phyloP scores from a whole-genome alignment of 768 basidiomycete genomes.

The Epithele typhae region DNA sequence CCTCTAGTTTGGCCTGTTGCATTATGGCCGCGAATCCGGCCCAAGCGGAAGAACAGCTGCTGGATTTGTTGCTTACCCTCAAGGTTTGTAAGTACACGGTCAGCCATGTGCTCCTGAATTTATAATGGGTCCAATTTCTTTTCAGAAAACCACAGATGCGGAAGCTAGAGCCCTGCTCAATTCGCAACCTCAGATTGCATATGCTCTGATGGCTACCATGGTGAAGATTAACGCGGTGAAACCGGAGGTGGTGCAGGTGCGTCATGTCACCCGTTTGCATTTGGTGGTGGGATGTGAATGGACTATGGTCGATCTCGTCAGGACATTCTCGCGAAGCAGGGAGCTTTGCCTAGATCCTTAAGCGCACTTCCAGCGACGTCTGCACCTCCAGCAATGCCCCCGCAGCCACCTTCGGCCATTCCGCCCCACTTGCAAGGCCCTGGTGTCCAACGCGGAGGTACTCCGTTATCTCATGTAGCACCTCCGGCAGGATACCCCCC shows the following conservation, averaged over 20 bases:
- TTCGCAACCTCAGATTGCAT: conserved; percentile 70
- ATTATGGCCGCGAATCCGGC: conserved; percentile 42
- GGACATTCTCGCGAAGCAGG: conserved; percentile 66
- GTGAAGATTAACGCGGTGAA: conserved; percentile 73
- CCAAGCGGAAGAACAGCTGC: conserved; percentile 58
- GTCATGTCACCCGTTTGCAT: no score
- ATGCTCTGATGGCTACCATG: conserved; percentile 74
- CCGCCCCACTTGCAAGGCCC: conserved; percentile 21
- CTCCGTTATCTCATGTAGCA: conserved; percentile 18
- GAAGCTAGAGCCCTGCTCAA: conserved; percentile 68
- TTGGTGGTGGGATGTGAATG: no score
- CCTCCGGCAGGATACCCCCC: conserved; percentile 8
- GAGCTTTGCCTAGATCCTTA: no score
- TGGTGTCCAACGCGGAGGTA: conserved; percentile 11
- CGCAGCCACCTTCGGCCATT: conserved; percentile 26
- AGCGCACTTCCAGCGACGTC: conserved; percentile 28
- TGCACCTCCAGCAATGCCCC: conserved; percentile 23
- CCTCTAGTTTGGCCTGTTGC: neutral
- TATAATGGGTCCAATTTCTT: neutral
- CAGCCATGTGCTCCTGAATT: no score
- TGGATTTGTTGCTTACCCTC: conserved; percentile 72
- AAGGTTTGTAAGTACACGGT: conserved; percentile 36
- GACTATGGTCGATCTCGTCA: conserved; percentile 18
- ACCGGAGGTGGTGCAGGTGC: conserved; percentile 71
- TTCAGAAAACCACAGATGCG: conserved; percentile 69